A percentile compares a stretch with the other conserved stretches of the same genome.
These are phyloP conservation scores for Dujonia santamariae DNA, from an alignment of 1,139 yeast genomes.

Conservation along the genomic window DNA sequence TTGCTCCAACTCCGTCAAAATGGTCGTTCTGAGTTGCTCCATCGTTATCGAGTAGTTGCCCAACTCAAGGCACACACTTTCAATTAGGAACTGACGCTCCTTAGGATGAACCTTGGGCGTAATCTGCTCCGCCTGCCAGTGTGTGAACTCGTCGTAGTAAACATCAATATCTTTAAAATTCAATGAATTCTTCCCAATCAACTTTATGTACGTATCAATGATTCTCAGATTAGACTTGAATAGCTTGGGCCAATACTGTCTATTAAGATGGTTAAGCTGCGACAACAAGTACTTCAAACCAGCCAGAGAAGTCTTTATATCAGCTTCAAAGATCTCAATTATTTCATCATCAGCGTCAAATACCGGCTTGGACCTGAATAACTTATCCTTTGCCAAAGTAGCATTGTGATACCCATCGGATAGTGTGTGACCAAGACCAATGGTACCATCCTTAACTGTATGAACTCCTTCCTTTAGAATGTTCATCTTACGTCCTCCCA, in stretches of 20 bases:
- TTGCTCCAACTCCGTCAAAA: slow-evolving; percentile 30
- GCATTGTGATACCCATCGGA: slow-evolving; percentile 6
- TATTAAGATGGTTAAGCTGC: slow-evolving; percentile 35
- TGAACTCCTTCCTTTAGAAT: slow-evolving; percentile 7
- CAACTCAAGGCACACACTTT: slow-evolving; percentile 30
- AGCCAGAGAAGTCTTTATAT: slow-evolving; percentile 36
- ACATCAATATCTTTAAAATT: slow-evolving; percentile 43
- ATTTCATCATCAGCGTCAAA: slow-evolving; percentile 41
- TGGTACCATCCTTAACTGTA: slow-evolving; percentile 6
- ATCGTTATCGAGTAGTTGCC: slow-evolving; percentile 27
- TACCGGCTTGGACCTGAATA: slow-evolving; percentile 16
- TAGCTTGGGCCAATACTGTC: slow-evolving; percentile 31
- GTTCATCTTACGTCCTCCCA: slow-evolving; percentile 7
- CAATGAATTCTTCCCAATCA: slow-evolving; percentile 40
- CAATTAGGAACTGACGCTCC: slow-evolving; percentile 28
- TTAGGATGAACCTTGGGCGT: slow-evolving; percentile 39
- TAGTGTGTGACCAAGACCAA: slow-evolving; percentile 6
- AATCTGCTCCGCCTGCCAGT: slow-evolving; percentile 27
- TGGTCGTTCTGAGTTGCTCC: slow-evolving; percentile 26
- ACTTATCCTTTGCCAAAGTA: slow-evolving; percentile 16
- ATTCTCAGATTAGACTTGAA: slow-evolving; percentile 32
- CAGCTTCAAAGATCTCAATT: slow-evolving; percentile 41
- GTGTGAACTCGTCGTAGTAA: slow-evolving; percentile 35
- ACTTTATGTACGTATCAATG: slow-evolving; percentile 27
- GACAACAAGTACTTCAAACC: slow-evolving; percentile 40